These are phyloP conservation scores for Globisporangium viniferum DNA, from an alignment of 352 stramenopile genomes.

Conservation along the genomic window DNA sequence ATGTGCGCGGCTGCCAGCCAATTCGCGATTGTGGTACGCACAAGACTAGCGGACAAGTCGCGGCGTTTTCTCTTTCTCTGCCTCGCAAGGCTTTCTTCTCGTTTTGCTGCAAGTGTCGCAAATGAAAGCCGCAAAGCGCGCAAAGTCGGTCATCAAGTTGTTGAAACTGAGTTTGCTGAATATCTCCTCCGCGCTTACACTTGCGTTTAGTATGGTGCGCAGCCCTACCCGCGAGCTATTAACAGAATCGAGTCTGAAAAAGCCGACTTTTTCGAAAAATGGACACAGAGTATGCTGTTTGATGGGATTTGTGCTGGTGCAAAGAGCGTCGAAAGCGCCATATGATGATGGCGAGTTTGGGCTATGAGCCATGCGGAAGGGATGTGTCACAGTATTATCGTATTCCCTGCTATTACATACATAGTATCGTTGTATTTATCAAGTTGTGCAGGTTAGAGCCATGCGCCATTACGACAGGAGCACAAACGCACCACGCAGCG, in stretches of 20 bases:
- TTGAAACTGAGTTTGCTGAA: neutral
- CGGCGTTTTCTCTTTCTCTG: neutral
- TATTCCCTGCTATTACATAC: too few relatives aligned
- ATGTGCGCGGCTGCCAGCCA: neutral
- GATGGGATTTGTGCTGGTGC: neutral
- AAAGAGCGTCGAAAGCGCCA: neutral
- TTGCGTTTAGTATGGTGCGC: neutral
- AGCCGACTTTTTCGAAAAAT: neutral
- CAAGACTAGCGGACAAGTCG: neutral
- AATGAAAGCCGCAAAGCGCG: neutral
- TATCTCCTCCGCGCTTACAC: too few relatives aligned
- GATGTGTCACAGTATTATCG: neutral
- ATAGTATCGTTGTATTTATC: too few relatives aligned
- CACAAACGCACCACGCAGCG: too few relatives aligned
- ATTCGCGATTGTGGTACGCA: neutral
- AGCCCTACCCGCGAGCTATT: neutral
- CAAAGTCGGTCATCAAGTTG: conserved; percentile 2
- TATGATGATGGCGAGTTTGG: neutral
- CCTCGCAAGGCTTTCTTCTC: conserved; percentile 6
- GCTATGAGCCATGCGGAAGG: neutral
- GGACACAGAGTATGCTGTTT: neutral
- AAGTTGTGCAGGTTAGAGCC: too few relatives aligned
- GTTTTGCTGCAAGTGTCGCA: conserved; percentile 9
- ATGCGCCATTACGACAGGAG: too few relatives aligned
- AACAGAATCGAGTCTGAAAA: neutral